Evolutionary conservation across 2,329 filamentous ascomycete genomes (phyloP).

Genomic region (Fusarium heterosporum): DNA sequence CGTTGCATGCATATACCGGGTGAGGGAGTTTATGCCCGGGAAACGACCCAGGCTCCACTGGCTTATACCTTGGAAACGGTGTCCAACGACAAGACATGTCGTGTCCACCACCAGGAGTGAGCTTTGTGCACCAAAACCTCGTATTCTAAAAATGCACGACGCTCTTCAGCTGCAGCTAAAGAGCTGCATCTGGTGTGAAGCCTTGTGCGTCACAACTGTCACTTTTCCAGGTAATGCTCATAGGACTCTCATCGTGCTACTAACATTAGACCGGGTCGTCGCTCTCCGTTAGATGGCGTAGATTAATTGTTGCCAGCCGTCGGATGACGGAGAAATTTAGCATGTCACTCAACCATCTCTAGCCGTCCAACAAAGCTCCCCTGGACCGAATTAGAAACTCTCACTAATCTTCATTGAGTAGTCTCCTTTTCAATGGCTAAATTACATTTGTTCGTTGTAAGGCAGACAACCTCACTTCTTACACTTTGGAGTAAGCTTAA

Average conservation of each 20-base stretch:
- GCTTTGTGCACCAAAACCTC: constrained; percentile 27
- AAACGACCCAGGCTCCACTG: constrained; percentile 24
- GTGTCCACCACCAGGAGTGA: constrained; percentile 4
- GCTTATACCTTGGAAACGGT: constrained; percentile 12
- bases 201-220: constrained; percentile 32
- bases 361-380: not conserved
- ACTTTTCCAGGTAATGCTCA: constrained; percentile 3
- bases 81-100: constrained; percentile 28
- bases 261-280: constrained; percentile 3
- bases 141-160: constrained; percentile 34
- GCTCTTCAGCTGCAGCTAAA: constrained; percentile 21
- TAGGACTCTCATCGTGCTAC: not conserved
- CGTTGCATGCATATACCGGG: not conserved
- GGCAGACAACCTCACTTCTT: constrained; percentile 6
- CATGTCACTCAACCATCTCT: constrained; percentile 12
- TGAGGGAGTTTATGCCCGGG: not conserved
- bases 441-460: not conserved
- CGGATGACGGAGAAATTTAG: constrained; percentile 23
- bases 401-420: not conserved
- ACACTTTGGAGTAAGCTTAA: constrained; percentile 27
- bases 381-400: constrained; percentile 22
- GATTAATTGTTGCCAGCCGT: constrained; percentile 15
- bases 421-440: not conserved
- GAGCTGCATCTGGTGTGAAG: constrained; percentile 7
- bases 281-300: constrained; percentile 7